Percentiles rank a stretch among this genome's conserved stretches.
These are phyloP conservation scores for Solanum tarijense DNA, from an alignment of 257 asterid species.

Conservation along the genomic window DNA sequence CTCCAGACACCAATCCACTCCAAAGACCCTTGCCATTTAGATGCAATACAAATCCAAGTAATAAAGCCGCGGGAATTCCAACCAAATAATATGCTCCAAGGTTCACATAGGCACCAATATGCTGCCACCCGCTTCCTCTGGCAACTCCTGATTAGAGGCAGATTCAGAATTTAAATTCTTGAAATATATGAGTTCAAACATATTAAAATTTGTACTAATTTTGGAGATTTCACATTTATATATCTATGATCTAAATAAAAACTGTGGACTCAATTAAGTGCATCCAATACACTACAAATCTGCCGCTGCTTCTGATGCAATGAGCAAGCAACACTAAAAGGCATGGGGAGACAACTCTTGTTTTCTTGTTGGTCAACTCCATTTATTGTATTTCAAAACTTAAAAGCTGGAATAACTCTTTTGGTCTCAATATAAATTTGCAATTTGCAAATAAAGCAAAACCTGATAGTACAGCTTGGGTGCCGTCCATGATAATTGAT, in stretches of 20 bases:
- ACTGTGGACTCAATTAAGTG: not conserved
- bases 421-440: not conserved
- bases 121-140: constrained; percentile 90
- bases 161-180: not conserved
- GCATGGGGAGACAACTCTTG: not conserved
- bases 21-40: constrained; percentile 56
- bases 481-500: constrained; percentile 45
- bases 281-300: not conserved
- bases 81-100: constrained; percentile 41
- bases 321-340: not conserved
- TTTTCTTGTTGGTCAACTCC: not conserved
- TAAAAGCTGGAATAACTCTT: not conserved
- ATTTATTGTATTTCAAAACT: not conserved
- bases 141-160: constrained; percentile 36
- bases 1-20: constrained; percentile 66
- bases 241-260: not conserved
- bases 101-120: constrained; percentile 74
- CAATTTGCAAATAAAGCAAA: not conserved
- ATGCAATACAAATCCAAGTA: constrained; percentile 53
- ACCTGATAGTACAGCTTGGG: constrained; percentile 50
- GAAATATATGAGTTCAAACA: not conserved
- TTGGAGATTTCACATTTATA: not conserved
- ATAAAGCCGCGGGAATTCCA: constrained; percentile 57
- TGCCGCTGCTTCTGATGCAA: constrained; percentile 17
- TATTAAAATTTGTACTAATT: not conserved